Conservation (phyloP, 2,329 filamentous ascomycete genomes). For the Beauveria australis region DNA sequence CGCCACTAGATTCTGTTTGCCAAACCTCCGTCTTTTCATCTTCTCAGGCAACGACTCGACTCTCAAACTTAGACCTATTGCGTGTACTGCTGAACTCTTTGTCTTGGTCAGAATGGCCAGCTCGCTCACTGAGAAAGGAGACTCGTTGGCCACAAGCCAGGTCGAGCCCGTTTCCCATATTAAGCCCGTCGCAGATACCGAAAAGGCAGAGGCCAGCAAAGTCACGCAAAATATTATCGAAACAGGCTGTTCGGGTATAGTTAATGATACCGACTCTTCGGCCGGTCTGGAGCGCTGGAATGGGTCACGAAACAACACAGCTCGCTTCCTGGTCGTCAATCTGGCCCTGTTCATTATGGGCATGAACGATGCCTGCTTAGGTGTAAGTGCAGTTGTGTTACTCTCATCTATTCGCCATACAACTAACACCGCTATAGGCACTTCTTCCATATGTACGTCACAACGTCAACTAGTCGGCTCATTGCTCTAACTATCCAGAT, state of each 20-base stretch:
- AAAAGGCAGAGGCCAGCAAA: background rate
- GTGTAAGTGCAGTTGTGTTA: constrained; percentile 34
- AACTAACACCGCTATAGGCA: constrained; percentile 24
- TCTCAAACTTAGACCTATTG: background rate
- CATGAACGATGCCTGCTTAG: constrained; percentile 59
- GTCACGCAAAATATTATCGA: constrained; percentile 8
- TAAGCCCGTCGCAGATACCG: background rate
- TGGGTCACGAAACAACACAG: constrained; percentile 47
- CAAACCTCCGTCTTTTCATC: background rate
- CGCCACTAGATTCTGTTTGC: background rate
- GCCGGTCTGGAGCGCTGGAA: constrained; percentile 51
- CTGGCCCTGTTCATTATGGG: constrained; percentile 58
- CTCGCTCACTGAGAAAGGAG: background rate
- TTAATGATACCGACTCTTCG: background rate
- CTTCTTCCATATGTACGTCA: constrained; percentile 38
- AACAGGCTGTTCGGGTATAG: background rate
- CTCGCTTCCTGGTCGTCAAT: constrained; percentile 49
- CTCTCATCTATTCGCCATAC: no score
- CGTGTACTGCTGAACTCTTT: background rate
- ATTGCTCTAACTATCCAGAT: constrained; percentile 29
- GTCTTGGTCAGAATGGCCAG: background rate
- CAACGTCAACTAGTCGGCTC: background rate
- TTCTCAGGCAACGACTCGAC: background rate
- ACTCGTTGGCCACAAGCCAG: background rate
- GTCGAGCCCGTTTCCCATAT: background rate